Evolutionary conservation across 495 filamentous ascomycete genomes (phyloP), one percentile per base, ranked within the genome.

Genomic region (Echria macrotheca): DNA sequence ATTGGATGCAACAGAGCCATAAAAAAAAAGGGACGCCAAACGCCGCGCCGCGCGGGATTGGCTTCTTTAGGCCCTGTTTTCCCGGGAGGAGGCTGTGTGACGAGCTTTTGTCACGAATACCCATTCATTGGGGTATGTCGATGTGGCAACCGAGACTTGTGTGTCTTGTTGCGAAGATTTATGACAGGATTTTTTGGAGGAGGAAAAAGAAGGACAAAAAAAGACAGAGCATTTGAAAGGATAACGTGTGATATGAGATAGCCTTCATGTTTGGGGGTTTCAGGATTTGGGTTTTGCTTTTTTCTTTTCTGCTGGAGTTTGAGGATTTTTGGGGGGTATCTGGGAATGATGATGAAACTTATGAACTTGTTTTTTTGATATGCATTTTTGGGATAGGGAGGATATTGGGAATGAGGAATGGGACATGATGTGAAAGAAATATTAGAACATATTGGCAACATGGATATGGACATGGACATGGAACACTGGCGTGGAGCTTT

Each of bases 11-110:
- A 26, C 25, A 18, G 49, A 21, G 26, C n/a, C n/a, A n/a, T n/a
- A 38, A 15, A 37, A 23, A 12, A 12, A 33, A 19, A 14, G 36
- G 24, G n/a, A 17, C 22, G 17, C 25, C 38, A 50, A 50, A 29
- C 19, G 47, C 38, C 47, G 47, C 38, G 47, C 38, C 47, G 47
- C 12, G 47, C 19, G 33, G 38, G 26, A 46, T 18, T 32, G 24
- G 38, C 31, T 39, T 19, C 14, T n/a, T n/a, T 31, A n/a, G 19
- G 25, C 22, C 29, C n/a, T n/a, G n/a, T n/a, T 26, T 24, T 24
- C 35, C 46, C 37, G 18, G 47, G 47, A 33, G 28, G 29, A 33
- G 18, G 44, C 26, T 24, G 41, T 28, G 41, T 12, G 22, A 22
- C 41, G 8, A 6, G 6, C 22, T 3, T n/a, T 11, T 22, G 24